These are phyloP conservation scores for Micromonas pusilla DNA, from an alignment of 139 green algal genomes.

Conservation along the genomic window DNA sequence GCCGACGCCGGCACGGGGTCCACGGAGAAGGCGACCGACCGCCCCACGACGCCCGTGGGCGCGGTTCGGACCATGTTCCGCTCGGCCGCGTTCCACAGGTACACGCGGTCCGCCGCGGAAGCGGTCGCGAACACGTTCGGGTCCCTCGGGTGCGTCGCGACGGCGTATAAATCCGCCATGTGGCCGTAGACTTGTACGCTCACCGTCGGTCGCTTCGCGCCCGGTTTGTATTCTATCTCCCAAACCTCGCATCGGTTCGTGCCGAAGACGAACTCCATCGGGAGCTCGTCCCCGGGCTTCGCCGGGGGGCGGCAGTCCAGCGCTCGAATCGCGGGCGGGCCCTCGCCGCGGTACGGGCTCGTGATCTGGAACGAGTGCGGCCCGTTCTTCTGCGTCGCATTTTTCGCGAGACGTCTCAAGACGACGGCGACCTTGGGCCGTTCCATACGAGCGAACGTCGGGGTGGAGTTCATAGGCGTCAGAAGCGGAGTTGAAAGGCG, in stretches of 20 bases:
- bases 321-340: conserved; percentile 5
- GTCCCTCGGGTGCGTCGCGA: conserved; percentile 40
- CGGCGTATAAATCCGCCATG: conserved; percentile 22
- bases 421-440: too few species aligned
- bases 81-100: conserved; percentile 44
- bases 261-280: conserved; percentile 13
- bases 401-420: too few species aligned
- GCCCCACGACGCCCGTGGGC: not conserved
- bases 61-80: conserved; percentile 9
- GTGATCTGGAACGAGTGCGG: not conserved
- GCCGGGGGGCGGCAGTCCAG: conserved; percentile 7
- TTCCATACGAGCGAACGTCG: too few species aligned
- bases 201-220: not conserved
- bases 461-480: too few species aligned
- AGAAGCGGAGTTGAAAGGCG: too few species aligned
- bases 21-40: conserved; percentile 42
- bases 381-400: not conserved
- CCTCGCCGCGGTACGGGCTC: not conserved
- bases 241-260: conserved; percentile 55
- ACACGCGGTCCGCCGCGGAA: conserved; percentile 15
- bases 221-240: conserved; percentile 31
- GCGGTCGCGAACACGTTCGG: conserved; percentile 43
- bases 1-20: not conserved
- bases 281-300: not conserved
- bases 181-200: conserved; percentile 26